Base-by-base conservation (phyloP, 371 early-diverging fungal genomes). In the Mucor mucedo region DNA sequence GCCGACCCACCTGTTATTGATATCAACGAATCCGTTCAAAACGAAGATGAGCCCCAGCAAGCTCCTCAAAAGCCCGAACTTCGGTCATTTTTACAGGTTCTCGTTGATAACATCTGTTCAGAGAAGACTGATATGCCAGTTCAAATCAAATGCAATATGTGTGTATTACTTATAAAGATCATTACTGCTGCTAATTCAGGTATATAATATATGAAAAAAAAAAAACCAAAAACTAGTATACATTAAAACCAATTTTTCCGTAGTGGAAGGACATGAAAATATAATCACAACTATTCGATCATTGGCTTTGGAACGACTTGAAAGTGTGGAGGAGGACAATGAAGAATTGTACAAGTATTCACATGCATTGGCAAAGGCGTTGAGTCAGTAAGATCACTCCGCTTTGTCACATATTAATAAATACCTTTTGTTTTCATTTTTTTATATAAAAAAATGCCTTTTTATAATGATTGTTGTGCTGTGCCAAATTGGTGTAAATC, bases 81-180 rank as follows among this genome's bases (percentile, higher is more conserved):
- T 29, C 40, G 68, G 39, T 74, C 84, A 6, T 77, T 86, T 40
- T 52, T 87, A 16, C 77, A 80, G 47, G 77, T 79, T 14, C 13
- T 86, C 3, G 60, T 77, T 28, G 77, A 75, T 47, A 68, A 60
- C 39, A 55, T 68, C n/a, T 73, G 66, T 40, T 35, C 32, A 8
- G 44, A 69, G 10, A 50, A 56, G 4, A 62, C 27, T 16, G 63
- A 67, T 9, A 11, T 66, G 13, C 75, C 84, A 29, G 73, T 79
- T 52, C 77, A 87, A 65, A 75, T 86, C 39, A 72, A 79, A 33
- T 80, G 79, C 16, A 87, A 87, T 66, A 78, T 70, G 14, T 85
- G 84, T 63, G 56, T 81, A 13, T 70, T 87, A 13, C 65, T 86
- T 41, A 77, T 79, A 52, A 84, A 80, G 39, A 64, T 83, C 0